Evolutionary conservation across 148 eudicot genomes (phyloP).

Genomic region (Simmondsia chinensis): DNA sequence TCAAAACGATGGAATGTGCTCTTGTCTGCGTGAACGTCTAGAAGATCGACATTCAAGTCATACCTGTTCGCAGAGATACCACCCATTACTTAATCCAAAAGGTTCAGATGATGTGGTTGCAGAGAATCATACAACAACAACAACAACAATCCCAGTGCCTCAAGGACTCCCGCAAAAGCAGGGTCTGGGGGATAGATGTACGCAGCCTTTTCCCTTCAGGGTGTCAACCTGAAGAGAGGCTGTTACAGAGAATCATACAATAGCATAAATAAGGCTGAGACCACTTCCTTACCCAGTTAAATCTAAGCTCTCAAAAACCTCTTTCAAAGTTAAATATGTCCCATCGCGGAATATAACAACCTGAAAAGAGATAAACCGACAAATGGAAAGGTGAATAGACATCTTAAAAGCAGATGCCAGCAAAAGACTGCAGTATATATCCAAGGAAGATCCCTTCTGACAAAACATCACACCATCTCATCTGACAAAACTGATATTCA

Average conservation of each 20-base stretch:
- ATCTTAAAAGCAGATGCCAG: too few relatives aligned
- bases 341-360: slow-evolving; percentile 99
- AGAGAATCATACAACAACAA: not conserved
- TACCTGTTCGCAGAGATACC: slow-evolving; percentile 37
- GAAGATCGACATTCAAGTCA: slow-evolving; percentile 93
- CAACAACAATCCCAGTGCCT: not conserved
- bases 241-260: too few relatives aligned
- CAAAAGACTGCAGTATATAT: too few relatives aligned
- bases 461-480: too few relatives aligned
- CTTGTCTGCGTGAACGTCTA: slow-evolving; percentile 99
- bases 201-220: too few relatives aligned
- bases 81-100: too few relatives aligned
- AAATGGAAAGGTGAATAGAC: too few relatives aligned
- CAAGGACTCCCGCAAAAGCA: not conserved
- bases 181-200: too few relatives aligned
- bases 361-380: slow-evolving; percentile 28
- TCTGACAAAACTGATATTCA: too few relatives aligned
- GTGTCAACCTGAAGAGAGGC: too few relatives aligned
- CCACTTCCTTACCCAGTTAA: slow-evolving; percentile 65
- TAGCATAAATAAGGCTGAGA: not conserved
- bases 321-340: slow-evolving; percentile 86
- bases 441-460: too few relatives aligned
- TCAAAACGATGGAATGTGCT: slow-evolving; percentile 99
- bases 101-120: too few relatives aligned
- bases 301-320: slow-evolving; percentile 98